These are phyloP conservation scores for Kregervanrija pseudodelftensis DNA, from an alignment of 805 yeast genomes.

Conservation along the genomic window DNA sequence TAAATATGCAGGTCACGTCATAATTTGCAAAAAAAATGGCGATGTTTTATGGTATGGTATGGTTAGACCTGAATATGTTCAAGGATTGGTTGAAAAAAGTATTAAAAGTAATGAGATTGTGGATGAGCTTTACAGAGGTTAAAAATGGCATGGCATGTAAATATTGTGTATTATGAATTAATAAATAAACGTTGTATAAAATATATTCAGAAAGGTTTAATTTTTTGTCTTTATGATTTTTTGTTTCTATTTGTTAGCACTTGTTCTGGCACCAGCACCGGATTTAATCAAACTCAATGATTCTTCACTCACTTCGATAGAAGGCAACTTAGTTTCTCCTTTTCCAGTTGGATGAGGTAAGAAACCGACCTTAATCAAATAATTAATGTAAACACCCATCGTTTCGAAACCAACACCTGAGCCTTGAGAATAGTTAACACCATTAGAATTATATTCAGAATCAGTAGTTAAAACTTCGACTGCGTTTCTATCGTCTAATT, in stretches of 20 bases:
- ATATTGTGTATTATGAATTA: too few relatives aligned
- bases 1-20: slow-evolving; percentile 75
- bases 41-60: slow-evolving; percentile 69
- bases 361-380: slow-evolving; percentile 74
- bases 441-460: slow-evolving; percentile 37
- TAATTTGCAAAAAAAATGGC: slow-evolving; percentile 42
- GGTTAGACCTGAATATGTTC: slow-evolving; percentile 59
- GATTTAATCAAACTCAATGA: slow-evolving; percentile 50
- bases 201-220: neutral
- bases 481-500: slow-evolving; percentile 83
- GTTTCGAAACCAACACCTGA: slow-evolving; percentile 63
- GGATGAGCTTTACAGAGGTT: slow-evolving; percentile 51
- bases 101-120: slow-evolving; percentile 43
- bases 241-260: slow-evolving; percentile 32
- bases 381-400: slow-evolving; percentile 72
- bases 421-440: slow-evolving; percentile 61
- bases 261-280: slow-evolving; percentile 73
- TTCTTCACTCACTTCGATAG: slow-evolving; percentile 45
- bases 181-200: too few relatives aligned
- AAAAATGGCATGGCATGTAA: neutral
- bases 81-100: slow-evolving; percentile 54
- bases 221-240: neutral
- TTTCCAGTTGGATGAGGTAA: slow-evolving; percentile 51
- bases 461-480: slow-evolving; percentile 60
- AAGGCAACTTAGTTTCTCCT: slow-evolving; percentile 46